Base-by-base conservation (phyloP, 2,329 filamentous ascomycete genomes). In the Ophiostoma quercus region DNA sequence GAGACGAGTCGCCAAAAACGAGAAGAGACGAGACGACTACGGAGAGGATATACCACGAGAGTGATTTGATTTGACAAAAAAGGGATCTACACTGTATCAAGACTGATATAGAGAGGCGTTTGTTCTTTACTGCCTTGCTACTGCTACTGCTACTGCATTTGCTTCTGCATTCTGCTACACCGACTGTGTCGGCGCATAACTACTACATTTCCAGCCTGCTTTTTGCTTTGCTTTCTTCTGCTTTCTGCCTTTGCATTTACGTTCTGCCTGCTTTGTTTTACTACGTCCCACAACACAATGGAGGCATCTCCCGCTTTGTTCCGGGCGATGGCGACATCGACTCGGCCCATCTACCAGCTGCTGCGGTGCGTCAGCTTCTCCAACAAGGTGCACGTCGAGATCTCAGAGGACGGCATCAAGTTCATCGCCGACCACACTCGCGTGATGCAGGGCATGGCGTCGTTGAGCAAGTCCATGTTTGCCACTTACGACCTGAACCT, bases 361-460 rank as follows among this genome's bases (percentile, higher is more conserved):
- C 80, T 84, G 71, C 84, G 80, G 74, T 90, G 80, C 77, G 90
- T 86, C 78, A 84, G 80, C 77, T 87, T 84, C 81, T 83, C 84
- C 74, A 85, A 81, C 75, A 87, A 84, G 78, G 80, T 87, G 70
- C 80, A 86, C 77, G 80, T 88, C 73, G 91, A 94, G 77, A 92
- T 99, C 71, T 92, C 90, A 14, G 87, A 90, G 68, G 90, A 95
- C 73, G 94, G 94, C 11, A 85, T 99, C 73, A 89, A 92, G 71
- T 95, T 99, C 77, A 90, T 91, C 22, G 92, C 91, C 34, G 93
- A 97, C 76, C 92, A 97, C 76, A 89, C 91, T 12, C 89, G 92
- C 73, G 92, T 94, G 32, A 94, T 98, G 87, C 94, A 98, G 87
- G 93, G 91, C 91, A 82, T 74, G 82, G 92, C 91, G 25, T 96